Percentiles rank a stretch among this genome's conserved stretches.
Conservation (phyloP, 257 asterid genomes). For the Solanum verrucosum region DNA sequence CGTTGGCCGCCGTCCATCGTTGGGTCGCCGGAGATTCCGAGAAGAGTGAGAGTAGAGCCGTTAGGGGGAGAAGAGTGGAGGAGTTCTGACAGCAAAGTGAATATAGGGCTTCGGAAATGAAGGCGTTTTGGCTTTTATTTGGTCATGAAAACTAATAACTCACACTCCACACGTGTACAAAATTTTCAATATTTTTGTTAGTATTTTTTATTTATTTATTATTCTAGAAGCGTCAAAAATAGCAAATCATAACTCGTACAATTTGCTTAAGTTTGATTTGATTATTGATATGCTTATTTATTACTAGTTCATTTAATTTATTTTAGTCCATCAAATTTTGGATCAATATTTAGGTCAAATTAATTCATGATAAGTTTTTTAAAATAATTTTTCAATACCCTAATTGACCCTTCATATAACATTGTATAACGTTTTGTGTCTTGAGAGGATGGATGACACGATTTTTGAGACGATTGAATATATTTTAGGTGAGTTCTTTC, state of each 20-base stretch:
- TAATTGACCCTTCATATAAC: neutral
- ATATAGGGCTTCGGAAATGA: neutral
- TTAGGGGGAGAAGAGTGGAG: neutral
- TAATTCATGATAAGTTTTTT: neutral
- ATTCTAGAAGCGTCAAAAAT: neutral
- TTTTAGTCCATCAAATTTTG: neutral
- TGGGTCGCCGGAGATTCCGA: neutral
- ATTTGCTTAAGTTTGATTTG: neutral
- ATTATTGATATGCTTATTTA: neutral
- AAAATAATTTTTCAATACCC: neutral
- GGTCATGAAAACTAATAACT: neutral
- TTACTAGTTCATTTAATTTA: too few relatives aligned
- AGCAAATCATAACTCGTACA: neutral
- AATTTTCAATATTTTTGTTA: neutral
- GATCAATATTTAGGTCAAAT: neutral
- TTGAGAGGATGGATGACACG: neutral
- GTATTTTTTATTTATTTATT: fast-evolving
- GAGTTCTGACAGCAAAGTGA: neutral
- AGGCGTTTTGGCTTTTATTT: neutral
- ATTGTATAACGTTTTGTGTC: neutral
- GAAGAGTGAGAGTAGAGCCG: neutral
- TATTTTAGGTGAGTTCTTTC: too few relatives aligned
- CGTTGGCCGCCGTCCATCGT: neutral
- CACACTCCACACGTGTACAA: neutral
- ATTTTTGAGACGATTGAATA: too few relatives aligned